A percentile compares a stretch with the other conserved stretches of the same genome.
phyloP scores from a whole-genome alignment of 1,284 basidiomycete species.

The Grifola frondosa region DNA sequence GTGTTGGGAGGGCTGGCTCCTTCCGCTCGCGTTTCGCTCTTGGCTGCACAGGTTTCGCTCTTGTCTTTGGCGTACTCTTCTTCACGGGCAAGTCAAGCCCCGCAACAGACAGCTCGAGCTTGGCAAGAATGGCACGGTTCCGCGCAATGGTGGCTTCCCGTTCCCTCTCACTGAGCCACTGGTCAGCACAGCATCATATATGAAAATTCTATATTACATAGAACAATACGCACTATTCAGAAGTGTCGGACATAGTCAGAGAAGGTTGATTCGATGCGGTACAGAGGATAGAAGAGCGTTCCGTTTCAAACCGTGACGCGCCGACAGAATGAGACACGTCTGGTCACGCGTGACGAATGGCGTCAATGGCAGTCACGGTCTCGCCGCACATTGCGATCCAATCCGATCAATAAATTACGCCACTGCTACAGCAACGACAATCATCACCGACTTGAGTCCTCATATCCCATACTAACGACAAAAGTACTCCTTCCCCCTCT shows the following conservation, averaged over 20 bases:
- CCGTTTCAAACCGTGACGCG: conserved; percentile 9
- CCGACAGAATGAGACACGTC: conserved; percentile 11
- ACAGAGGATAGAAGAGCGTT: too few relatives aligned
- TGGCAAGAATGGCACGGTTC: conserved; percentile 68
- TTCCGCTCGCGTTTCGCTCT: conserved; percentile 47
- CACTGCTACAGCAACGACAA: background rate
- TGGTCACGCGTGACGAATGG: conserved; percentile 21
- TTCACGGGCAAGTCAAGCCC: conserved; percentile 33
- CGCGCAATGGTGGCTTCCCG: conserved; percentile 77
- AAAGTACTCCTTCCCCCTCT: conserved; percentile 79
- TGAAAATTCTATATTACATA: background rate
- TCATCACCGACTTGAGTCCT: conserved; percentile 15
- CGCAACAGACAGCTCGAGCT: conserved; percentile 65
- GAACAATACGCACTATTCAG: conserved; percentile 21
- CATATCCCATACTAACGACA: conserved; percentile 65
- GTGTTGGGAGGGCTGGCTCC: conserved; percentile 46
- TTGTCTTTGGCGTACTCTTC: conserved; percentile 31
- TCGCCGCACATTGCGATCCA: too few relatives aligned
- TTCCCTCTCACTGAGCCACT: conserved; percentile 57
- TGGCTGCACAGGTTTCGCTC: conserved; percentile 65
- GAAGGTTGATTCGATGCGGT: background rate
- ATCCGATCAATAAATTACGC: conserved; percentile 1
- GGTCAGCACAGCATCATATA: background rate
- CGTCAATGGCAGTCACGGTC: conserved; percentile 4
- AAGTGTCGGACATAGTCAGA: conserved; percentile 21